These are phyloP conservation scores for Xylariaceae sp. DNA, from an alignment of 2,329 filamentous ascomycete genomes.

Conservation along the genomic window DNA sequence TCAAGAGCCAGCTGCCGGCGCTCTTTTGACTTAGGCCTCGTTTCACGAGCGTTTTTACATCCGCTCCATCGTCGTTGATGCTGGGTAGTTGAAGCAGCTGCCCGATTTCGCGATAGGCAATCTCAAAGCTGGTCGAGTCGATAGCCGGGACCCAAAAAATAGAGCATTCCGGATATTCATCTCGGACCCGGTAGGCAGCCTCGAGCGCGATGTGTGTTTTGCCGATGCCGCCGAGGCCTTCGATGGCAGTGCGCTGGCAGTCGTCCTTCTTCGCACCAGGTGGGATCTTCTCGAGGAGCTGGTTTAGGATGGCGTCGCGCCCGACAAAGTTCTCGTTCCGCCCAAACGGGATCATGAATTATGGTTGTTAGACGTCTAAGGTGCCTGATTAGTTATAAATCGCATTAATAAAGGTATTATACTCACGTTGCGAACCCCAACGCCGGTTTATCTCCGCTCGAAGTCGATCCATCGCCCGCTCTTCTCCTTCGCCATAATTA, in stretches of 20 bases:
- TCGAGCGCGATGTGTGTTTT: neutral
- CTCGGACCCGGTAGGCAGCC: neutral
- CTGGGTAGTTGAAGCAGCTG: neutral
- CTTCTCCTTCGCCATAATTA: constrained; percentile 1
- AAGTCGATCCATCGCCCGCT: neutral
- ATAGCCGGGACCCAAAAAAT: neutral
- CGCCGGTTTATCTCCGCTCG: too few species aligned
- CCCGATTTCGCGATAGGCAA: neutral
- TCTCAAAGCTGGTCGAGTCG: neutral
- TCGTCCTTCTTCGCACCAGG: neutral
- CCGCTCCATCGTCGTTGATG: neutral
- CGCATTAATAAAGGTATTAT: too few species aligned
- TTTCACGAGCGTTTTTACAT: too few species aligned
- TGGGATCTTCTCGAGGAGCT: neutral
- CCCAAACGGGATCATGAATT: neutral
- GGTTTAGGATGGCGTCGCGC: neutral
- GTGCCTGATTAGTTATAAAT: too few species aligned
- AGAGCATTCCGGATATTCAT: neutral
- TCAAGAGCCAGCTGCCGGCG: neutral
- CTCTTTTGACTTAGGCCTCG: too few species aligned
- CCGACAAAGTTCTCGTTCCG: neutral
- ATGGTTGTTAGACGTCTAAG: too few species aligned
- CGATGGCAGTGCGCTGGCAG: neutral
- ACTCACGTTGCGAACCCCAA: too few species aligned
- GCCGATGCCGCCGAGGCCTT: neutral